phyloP scores from a whole-genome alignment of 345 rosid genomes.

The Rhodomyrtus tomentosa region DNA sequence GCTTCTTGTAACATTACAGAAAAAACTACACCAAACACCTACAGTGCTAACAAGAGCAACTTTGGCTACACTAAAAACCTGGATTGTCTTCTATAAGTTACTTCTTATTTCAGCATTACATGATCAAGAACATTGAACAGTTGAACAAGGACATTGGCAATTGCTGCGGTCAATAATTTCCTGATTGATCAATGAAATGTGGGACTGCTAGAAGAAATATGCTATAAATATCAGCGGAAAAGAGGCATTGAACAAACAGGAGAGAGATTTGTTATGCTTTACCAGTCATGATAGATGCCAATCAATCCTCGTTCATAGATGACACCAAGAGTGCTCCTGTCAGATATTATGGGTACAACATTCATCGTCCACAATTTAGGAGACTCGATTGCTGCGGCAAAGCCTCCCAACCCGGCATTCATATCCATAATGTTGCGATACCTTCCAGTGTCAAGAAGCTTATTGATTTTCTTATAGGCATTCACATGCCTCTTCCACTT shows the following conservation, averaged over 20 bases:
- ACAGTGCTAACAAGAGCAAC: neutral
- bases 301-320: constrained; percentile 82
- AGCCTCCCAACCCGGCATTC: constrained; percentile 97
- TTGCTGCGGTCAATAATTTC: neutral
- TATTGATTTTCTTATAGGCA: constrained; percentile 78
- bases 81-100: neutral
- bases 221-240: neutral
- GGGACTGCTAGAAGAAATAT: neutral
- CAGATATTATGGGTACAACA: constrained; percentile 88
- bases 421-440: constrained; percentile 97
- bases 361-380: constrained; percentile 94
- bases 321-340: constrained; percentile 68
- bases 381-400: constrained; percentile 77
- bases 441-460: constrained; percentile 65
- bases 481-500: constrained; percentile 82
- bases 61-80: neutral
- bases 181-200: neutral
- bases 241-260: neutral
- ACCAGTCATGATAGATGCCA: constrained; percentile 99
- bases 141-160: neutral
- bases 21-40: neutral
- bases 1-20: neutral
- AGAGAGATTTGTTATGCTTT: constrained; percentile 3
- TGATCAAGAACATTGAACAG: neutral
- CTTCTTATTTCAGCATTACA: neutral